A percentile compares a stretch with the other conserved stretches of the same genome.
These are phyloP conservation scores for Rhizophlyctis rosea DNA, from an alignment of 192 early-diverging fungal genomes.

Conservation along the genomic window DNA sequence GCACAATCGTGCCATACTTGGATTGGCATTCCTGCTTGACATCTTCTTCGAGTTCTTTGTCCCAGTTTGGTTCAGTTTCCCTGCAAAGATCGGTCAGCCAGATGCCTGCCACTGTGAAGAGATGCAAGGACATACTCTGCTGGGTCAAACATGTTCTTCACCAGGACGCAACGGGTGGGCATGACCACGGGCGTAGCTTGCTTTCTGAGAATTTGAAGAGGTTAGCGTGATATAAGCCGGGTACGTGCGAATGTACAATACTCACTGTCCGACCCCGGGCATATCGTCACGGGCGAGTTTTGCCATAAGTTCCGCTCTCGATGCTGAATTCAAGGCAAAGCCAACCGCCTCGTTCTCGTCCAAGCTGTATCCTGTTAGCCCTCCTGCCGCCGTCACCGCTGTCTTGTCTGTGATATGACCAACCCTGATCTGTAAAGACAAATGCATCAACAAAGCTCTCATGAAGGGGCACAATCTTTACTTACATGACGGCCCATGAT, in stretches of 20 bases:
- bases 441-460: slow-evolving; percentile 2
- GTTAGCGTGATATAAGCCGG: background rate
- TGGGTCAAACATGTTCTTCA: slow-evolving; percentile 88
- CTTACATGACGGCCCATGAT: slow-evolving; percentile 60
- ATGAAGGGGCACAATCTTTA: background rate
- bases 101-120: slow-evolving; percentile 6
- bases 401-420: slow-evolving; percentile 68
- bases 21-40: slow-evolving; percentile 77
- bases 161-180: slow-evolving; percentile 62
- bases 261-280: slow-evolving; percentile 1
- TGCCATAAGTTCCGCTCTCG: slow-evolving; percentile 76
- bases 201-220: slow-evolving; percentile 12
- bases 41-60: slow-evolving; percentile 78
- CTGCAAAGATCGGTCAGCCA: slow-evolving; percentile 39
- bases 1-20: slow-evolving; percentile 72
- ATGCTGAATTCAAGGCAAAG: slow-evolving; percentile 63
- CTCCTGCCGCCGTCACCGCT: background rate
- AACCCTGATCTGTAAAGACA: slow-evolving; percentile 63
- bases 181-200: slow-evolving; percentile 49
- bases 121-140: slow-evolving; percentile 58
- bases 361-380: slow-evolving; percentile 13
- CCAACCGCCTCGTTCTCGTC: slow-evolving; percentile 57
- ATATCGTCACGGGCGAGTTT: slow-evolving; percentile 59
- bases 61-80: slow-evolving; percentile 82
- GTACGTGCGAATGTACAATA: background rate